Evolutionary conservation across 208 protist species (phyloP).

Genomic region (Acanthamoeba culbertsoni): DNA sequence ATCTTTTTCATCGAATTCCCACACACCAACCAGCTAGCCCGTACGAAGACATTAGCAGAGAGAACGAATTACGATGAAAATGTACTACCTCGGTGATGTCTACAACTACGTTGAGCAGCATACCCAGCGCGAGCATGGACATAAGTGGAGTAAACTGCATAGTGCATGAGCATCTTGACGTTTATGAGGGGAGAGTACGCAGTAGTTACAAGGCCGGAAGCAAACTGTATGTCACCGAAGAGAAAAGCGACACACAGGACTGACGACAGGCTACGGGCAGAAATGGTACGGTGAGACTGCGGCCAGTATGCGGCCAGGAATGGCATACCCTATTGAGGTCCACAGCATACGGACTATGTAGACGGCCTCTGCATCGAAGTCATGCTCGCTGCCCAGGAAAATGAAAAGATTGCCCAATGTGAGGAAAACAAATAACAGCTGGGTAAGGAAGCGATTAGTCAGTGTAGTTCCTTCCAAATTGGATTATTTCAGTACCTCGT

Average conservation of each 20-base stretch:
- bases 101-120: not conserved
- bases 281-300: not conserved
- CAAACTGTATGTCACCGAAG: not conserved
- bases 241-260: constrained; percentile 12
- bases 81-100: not conserved
- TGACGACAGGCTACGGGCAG: not conserved
- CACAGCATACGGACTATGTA: not conserved
- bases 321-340: not conserved
- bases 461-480: not conserved
- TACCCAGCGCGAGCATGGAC: not conserved
- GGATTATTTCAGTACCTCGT: not conserved
- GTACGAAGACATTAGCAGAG: not conserved
- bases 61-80: not conserved
- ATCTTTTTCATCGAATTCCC: not conserved
- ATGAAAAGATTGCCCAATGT: constrained; percentile 2
- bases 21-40: not conserved
- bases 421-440: not conserved
- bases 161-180: not conserved
- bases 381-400: not conserved
- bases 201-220: not conserved
- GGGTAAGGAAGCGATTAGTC: not conserved
- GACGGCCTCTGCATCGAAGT: not conserved
- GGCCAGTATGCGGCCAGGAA: not conserved
- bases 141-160: not conserved
- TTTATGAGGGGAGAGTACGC: not conserved